Base-by-base conservation (phyloP, 768 basidiomycete species). In the Candolleomyces eurysporus region DNA sequence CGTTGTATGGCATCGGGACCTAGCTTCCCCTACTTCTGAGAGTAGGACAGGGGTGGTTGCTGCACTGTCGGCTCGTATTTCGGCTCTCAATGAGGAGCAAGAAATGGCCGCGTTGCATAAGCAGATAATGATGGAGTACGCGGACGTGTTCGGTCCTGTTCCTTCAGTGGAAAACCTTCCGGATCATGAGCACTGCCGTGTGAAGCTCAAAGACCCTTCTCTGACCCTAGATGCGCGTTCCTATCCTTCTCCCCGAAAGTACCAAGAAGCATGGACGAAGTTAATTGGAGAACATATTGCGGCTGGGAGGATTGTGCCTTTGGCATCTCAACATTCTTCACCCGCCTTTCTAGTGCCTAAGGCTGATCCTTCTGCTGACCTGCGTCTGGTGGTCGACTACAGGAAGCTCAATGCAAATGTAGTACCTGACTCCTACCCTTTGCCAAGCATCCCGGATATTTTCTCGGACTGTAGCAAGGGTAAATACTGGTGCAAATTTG, bases 161-260 rank as follows among this genome's bases (percentile, higher is more conserved):
- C 42, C 42, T 43, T 17, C 9, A 9, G 17, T 17, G 17, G 42
- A 43, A 9, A 17, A 43, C 42, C 42, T 43, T 9, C 42, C 42
- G 42, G 42, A 43, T 17, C 42, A 43, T 43, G 42, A 43, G 42
- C 42, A 9, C 9, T 43, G 42, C 42, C 42, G 42, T 17, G 42
- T 43, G 10, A 10, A 17, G 9, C 42, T 43, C 17, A 17, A 10
- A 43, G 42, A 43, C 42, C 10, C 9, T 10, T 10, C 42, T 17
- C 42, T 43, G 10, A 63, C 42, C 42, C 42, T 43, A 10, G 42
- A 43, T 43, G 10, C 56, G 0, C 58, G 71, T 0, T 61, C 61
- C 0, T 82, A 80, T 49, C 59, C 71, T 2, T 76, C 71, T 48
- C 76, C 76, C 0, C 51, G 68, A 4, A 73, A 77, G 48, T 80